Percentiles rank a stretch among this genome's conserved stretches.
These are phyloP conservation scores for Mortierella alpina DNA, from an alignment of 192 early-diverging fungal genomes.

Conservation along the genomic window DNA sequence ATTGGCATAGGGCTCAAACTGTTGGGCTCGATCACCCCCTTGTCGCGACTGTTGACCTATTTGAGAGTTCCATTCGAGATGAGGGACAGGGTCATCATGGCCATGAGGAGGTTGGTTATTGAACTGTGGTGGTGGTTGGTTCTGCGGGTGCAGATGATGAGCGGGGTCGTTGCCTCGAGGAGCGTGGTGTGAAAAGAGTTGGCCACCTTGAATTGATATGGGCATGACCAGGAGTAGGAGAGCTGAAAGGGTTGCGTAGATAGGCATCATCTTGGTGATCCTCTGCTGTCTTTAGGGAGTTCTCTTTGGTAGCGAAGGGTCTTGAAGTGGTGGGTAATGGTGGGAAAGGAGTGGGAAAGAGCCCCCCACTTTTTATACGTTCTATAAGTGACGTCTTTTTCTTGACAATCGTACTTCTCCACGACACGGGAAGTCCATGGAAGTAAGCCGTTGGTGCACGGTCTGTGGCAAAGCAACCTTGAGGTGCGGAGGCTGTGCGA, in stretches of 20 bases:
- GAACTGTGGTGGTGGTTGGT: too few species aligned
- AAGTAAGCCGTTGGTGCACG: too few species aligned
- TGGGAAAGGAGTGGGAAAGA: too few species aligned
- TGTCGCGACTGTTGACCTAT: conserved; percentile 20
- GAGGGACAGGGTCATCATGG: conserved; percentile 8
- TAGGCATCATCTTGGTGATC: conserved; percentile 1
- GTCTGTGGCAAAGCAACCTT: too few species aligned
- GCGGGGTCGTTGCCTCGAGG: conserved; percentile 15
- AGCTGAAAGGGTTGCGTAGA: not conserved
- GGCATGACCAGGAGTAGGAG: not conserved
- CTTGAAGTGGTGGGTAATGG: not conserved
- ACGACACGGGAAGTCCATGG: too few species aligned
- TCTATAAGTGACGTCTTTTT: too few species aligned
- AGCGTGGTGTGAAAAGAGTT: conserved; percentile 17
- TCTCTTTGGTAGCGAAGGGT: not conserved
- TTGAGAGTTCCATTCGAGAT: conserved; percentile 50
- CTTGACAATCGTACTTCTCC: too few species aligned
- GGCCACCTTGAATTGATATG: conserved; percentile 29
- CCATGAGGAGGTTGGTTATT: not conserved
- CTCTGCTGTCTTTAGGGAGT: not conserved
- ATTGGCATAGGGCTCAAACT: conserved; percentile 20
- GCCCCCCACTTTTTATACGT: too few species aligned
- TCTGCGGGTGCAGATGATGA: not conserved
- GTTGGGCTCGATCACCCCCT: not conserved
- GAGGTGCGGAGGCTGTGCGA: too few species aligned